These are phyloP conservation scores for Colletotrichum musae DNA, from an alignment of 2,329 filamentous ascomycete species.

Conservation along the genomic window DNA sequence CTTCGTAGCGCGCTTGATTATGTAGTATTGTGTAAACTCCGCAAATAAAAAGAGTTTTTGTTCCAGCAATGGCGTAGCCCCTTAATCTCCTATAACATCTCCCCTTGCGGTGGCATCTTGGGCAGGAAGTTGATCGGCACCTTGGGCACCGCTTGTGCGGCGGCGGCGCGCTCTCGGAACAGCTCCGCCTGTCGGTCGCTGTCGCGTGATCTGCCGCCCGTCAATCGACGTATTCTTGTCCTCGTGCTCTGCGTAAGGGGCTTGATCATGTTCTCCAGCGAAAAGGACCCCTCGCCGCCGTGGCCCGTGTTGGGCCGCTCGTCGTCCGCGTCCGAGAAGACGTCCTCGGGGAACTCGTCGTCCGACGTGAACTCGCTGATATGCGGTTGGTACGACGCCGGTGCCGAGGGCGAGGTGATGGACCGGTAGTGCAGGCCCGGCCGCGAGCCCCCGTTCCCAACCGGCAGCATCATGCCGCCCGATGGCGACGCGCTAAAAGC, in stretches of 20 bases:
- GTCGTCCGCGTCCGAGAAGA: conserved; percentile 85
- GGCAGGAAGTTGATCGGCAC: conserved; percentile 53
- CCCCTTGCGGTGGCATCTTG: conserved; percentile 52
- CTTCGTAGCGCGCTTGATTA: background rate
- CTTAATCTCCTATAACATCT: conserved; percentile 49
- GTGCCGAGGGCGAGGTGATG: conserved; percentile 82
- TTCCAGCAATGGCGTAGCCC: background rate
- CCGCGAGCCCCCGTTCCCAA: conserved; percentile 53
- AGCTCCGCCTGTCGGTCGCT: conserved; percentile 53
- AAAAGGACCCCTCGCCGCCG: conserved; percentile 65
- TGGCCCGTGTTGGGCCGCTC: conserved; percentile 60
- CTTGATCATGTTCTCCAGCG: conserved; percentile 73
- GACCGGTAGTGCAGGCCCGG: conserved; percentile 85
- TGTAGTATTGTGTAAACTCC: conserved; percentile 3
- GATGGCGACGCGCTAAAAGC: conserved; percentile 64
- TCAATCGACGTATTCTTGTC: conserved; percentile 73
- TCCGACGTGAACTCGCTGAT: conserved; percentile 78
- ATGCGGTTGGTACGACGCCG: conserved; percentile 68
- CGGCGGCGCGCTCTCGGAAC: conserved; percentile 52
- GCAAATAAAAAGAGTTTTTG: background rate
- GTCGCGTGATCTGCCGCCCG: conserved; percentile 65
- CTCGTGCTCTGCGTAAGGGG: conserved; percentile 70
- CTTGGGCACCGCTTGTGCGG: conserved; percentile 59
- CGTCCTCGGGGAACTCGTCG: conserved; percentile 81
- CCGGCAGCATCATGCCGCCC: conserved; percentile 45